A percentile compares a stretch with the other conserved stretches of the same genome.
Conservation (phyloP, 371 early-diverging fungal species). For the Zancudomyces culisetae region DNA sequence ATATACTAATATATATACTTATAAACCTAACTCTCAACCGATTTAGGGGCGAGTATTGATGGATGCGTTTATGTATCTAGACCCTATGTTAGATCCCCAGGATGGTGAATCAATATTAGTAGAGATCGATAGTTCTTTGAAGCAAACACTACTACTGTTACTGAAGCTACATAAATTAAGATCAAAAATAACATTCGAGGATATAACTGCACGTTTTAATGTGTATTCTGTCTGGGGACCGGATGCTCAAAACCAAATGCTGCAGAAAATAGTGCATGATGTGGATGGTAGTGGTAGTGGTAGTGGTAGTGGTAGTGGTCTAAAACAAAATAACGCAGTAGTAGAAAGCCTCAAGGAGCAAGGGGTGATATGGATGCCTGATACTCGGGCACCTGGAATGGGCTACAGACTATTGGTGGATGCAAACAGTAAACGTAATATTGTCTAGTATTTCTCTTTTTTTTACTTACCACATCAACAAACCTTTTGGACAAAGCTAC, state of each 20-base stretch:
- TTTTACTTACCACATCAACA: too few species aligned
- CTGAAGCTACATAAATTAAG: constrained; percentile 60
- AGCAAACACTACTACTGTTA: constrained; percentile 33
- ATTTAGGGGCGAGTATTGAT: constrained; percentile 77
- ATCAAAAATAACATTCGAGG: constrained; percentile 44
- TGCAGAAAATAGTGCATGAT: too few species aligned
- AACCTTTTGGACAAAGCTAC: too few species aligned
- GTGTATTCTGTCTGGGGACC: constrained; percentile 44
- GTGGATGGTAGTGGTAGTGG: constrained; percentile 10
- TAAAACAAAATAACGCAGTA: constrained; percentile 20
- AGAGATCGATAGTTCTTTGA: constrained; percentile 42
- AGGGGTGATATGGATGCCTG: constrained; percentile 29
- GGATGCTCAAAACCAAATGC: too few species aligned
- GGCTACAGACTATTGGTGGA: constrained; percentile 34
- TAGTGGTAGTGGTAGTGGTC: constrained; percentile 4
- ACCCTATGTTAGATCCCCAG: too few species aligned
- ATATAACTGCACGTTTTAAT: constrained; percentile 35
- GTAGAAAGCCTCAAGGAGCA: constrained; percentile 26
- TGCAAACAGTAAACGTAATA: constrained; percentile 5
- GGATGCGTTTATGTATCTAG: constrained; percentile 82
- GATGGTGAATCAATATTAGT: constrained; percentile 43
- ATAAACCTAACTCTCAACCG: too few species aligned
- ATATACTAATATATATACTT: too few species aligned
- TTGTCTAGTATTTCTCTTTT: too few species aligned
- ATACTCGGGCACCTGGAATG: constrained; percentile 34